Evolutionary conservation across 1,284 basidiomycete genomes (phyloP).

Genomic region (Microbotryomycetes sp.): DNA sequence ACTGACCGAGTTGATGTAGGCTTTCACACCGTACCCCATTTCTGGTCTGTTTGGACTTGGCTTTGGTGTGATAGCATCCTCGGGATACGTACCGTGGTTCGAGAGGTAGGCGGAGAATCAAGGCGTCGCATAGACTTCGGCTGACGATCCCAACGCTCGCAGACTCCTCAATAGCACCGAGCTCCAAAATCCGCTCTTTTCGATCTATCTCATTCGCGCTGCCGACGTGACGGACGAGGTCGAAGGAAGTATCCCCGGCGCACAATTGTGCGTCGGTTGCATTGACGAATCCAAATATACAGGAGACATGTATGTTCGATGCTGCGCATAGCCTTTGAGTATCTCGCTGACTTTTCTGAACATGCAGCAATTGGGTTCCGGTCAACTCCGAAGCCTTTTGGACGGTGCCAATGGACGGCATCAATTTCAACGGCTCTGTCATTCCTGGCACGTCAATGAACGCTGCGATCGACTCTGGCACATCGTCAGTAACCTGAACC

Average conservation of each 20-base stretch:
- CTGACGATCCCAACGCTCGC: no score
- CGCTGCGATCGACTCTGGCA: constrained; percentile 5
- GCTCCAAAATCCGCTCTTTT: neutral
- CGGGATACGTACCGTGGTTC: neutral
- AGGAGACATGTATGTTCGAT: neutral
- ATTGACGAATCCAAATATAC: constrained; percentile 1
- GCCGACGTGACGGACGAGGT: neutral
- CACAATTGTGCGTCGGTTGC: constrained; percentile 1
- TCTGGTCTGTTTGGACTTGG: constrained; percentile 14
- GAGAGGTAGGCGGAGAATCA: neutral
- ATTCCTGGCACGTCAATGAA: neutral
- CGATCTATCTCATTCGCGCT: neutral
- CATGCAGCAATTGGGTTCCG: constrained; percentile 5
- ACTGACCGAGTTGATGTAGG: no score
- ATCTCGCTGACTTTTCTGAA: neutral
- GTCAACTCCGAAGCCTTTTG: constrained; percentile 10
- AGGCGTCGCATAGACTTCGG: no score
- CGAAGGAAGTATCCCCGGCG: neutral
- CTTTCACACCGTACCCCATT: constrained; percentile 15
- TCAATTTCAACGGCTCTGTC: neutral
- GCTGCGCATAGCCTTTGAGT: neutral
- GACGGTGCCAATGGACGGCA: constrained; percentile 3
- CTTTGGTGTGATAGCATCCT: constrained; percentile 5
- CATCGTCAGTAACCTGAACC: neutral
- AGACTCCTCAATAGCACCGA: neutral